Conservation (phyloP, 495 filamentous ascomycete species). For the Xylaria longipes region DNA sequence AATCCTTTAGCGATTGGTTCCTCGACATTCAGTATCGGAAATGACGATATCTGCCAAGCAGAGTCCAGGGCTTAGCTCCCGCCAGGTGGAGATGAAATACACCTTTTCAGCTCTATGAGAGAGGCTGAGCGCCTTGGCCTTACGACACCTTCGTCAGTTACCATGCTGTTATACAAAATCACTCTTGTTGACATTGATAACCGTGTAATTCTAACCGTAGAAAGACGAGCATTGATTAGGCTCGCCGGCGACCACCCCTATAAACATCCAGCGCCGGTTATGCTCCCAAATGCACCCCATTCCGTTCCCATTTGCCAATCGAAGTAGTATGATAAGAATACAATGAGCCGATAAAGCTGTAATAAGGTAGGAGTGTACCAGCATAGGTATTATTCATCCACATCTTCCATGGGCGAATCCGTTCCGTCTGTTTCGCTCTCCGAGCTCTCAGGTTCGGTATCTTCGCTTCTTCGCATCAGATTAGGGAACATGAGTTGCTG, state of each 20-base stretch:
- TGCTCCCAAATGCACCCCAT: conserved; percentile 2
- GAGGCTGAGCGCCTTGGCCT: conserved; percentile 23
- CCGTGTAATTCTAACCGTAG: neutral
- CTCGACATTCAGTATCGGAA: neutral
- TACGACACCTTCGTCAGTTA: neutral
- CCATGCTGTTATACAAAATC: neutral
- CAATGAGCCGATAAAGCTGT: neutral
- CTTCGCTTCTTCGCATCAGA: conserved; percentile 19
- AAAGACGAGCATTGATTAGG: neutral
- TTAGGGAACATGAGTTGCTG: conserved; percentile 49
- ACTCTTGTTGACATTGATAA: neutral
- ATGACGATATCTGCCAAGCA: conserved; percentile 2
- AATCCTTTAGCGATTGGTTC: neutral
- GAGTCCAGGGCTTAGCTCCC: neutral
- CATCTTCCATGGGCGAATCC: conserved; percentile 21
- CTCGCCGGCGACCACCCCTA: neutral
- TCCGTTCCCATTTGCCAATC: conserved; percentile 1
- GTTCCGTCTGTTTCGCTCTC: conserved; percentile 15
- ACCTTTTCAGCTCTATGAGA: conserved; percentile 11
- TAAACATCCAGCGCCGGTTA: conserved; percentile 3
- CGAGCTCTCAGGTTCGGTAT: conserved; percentile 15
- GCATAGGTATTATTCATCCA: neutral
- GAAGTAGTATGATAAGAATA: neutral
- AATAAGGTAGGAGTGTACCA: neutral
- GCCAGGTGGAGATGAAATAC: conserved; percentile 15